Evolutionary conservation across 306 rosid genomes (phyloP).

Genomic region (Quercus dentata): DNA sequence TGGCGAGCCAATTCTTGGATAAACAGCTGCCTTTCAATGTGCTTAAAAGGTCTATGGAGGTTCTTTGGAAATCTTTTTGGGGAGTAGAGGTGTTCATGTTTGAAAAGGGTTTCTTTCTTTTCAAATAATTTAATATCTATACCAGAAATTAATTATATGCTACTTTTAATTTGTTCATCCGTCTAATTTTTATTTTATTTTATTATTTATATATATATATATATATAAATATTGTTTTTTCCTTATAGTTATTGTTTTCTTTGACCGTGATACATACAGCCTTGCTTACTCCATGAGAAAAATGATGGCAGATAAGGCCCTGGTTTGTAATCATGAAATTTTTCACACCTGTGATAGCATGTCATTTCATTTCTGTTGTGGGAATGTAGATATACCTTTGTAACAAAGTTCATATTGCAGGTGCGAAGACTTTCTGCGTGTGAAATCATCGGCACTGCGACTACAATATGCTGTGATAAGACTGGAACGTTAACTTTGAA

Average conservation of each 20-base stretch:
- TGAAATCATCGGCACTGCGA: conserved; percentile 96
- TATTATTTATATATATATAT: background rate
- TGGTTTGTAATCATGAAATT: conserved; percentile 47
- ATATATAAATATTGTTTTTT: background rate
- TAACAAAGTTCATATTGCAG: conserved; percentile 34
- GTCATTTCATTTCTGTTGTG: background rate
- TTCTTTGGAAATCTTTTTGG: no score
- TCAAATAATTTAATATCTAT: background rate
- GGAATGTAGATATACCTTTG: background rate
- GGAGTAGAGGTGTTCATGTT: no score
- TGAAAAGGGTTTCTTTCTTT: background rate
- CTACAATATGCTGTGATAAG: conserved; percentile 90
- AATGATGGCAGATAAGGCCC: conserved; percentile 97
- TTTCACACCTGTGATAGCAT: conserved; percentile 2
- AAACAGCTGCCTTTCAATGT: no score
- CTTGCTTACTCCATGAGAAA: conserved; percentile 96
- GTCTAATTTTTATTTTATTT: background rate
- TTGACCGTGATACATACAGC: conserved; percentile 32
- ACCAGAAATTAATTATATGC: background rate
- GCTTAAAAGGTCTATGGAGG: no score
- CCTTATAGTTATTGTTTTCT: background rate
- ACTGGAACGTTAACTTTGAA: conserved; percentile 89
- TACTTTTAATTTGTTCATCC: background rate
- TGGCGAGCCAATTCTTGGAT: no score
- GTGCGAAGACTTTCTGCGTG: conserved; percentile 97